Conservation (phyloP, 1,284 basidiomycete genomes). For the Neolentinus lepideus region DNA sequence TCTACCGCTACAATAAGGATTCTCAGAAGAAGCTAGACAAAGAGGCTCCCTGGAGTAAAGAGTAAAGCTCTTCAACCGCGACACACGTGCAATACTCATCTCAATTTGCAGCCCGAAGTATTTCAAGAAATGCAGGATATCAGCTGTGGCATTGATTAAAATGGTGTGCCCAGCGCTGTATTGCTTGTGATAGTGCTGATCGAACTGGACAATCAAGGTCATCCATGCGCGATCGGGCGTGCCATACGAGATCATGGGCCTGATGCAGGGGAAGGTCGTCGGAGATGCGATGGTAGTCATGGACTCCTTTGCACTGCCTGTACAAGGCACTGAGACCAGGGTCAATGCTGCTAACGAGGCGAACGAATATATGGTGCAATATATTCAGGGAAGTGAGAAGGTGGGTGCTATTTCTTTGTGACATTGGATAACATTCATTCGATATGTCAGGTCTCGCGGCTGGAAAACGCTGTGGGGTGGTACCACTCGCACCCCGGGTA, state of each 20-base stretch:
- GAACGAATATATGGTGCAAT: conserved; percentile 98
- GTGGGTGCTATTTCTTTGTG: conserved; percentile 34
- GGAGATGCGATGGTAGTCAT: conserved; percentile 85
- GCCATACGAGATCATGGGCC: conserved; percentile 97
- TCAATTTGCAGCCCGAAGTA: conserved; percentile 70
- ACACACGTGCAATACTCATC: not conserved
- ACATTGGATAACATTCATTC: too few relatives aligned
- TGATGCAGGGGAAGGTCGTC: conserved; percentile 97
- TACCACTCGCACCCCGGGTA: conserved; percentile 98
- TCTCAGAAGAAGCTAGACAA: conserved; percentile 67
- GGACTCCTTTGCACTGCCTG: conserved; percentile 95
- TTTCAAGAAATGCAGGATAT: conserved; percentile 94
- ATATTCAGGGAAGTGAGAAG: conserved; percentile 73
- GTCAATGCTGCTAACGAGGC: conserved; percentile 97
- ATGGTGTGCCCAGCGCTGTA: conserved; percentile 64
- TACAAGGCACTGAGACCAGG: conserved; percentile 98
- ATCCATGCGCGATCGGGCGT: conserved; percentile 98
- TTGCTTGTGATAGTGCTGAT: not conserved
- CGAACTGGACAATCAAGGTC: conserved; percentile 44
- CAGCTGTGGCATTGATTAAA: conserved; percentile 93
- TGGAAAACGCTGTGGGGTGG: conserved; percentile 95
- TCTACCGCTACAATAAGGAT: conserved; percentile 74
- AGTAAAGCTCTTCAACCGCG: conserved; percentile 42
- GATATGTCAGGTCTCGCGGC: conserved; percentile 57
- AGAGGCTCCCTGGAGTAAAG: conserved; percentile 80